phyloP scores from a whole-genome alignment of 2,329 filamentous ascomycete genomes.

The Trichoderma semiorbis region DNA sequence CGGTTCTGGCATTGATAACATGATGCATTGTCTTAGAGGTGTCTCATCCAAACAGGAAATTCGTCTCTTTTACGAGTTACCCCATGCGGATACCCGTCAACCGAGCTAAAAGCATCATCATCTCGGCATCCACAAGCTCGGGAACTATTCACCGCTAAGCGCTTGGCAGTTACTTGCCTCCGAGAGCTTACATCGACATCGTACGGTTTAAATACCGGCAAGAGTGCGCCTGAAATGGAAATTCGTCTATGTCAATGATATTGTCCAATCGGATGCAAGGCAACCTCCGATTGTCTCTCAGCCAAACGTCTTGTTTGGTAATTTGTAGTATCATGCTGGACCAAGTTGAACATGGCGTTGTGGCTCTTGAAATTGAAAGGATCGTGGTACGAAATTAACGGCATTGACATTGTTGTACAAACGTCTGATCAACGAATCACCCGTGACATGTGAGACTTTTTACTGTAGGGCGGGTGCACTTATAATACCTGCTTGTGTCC shows the following conservation, averaged over 20 bases:
- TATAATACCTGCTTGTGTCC: not conserved
- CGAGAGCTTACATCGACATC: not conserved
- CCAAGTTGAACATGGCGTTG: not conserved
- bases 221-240: not conserved
- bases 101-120: not conserved
- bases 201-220: not conserved
- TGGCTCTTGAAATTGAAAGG: not conserved
- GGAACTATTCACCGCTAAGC: not conserved
- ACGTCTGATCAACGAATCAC: not conserved
- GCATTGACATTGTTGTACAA: not conserved
- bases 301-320: not conserved
- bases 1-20: not conserved
- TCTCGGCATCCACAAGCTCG: not conserved
- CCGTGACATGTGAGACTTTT: not conserved
- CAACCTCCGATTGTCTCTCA: not conserved
- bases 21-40: not conserved
- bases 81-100: not conserved
- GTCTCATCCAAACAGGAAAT: not conserved
- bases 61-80: not conserved
- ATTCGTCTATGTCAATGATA: not conserved
- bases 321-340: not conserved
- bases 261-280: not conserved
- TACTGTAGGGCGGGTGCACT: not conserved
- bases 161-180: not conserved
- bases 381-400: not conserved